Base-by-base conservation (phyloP, 1,284 basidiomycete species). In the Ceratobasidium sp. region DNA sequence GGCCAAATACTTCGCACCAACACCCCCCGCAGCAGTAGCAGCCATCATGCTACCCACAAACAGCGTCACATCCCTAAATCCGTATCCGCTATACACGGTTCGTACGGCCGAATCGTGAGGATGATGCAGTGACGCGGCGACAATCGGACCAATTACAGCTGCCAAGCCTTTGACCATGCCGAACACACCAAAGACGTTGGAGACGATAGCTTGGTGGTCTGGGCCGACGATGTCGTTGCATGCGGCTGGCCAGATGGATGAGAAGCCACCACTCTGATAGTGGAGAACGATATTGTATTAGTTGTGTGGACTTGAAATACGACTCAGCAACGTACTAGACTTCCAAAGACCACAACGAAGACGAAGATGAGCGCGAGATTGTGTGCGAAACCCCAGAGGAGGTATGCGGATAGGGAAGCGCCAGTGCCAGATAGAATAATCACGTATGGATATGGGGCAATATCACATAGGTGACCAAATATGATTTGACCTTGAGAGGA, bases 401-500 rank as follows among this genome's bases (percentile, higher is more conserved):
- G 68, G 57, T 77, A 77, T 2, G 78, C 78, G 28, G 74, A 66
- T 2, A 79, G 61, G 3, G 78, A 67, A 3, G 78, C 67, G 10
- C 74, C 78, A n/a, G 57, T 38, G 0, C 74, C 78, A 40, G 75
- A 77, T 9, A 40, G 38, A 56, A 77, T 54, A 10, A 79, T 75
- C n/a, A 77, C 78, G 38, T 61, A 73, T 26, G 59, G 17, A 28
- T 79, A 79, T 13, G 75, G 70, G 6, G 64, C 66, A 10, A 62
- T 50, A 46, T 81, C 79, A 54, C 79, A 80, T n/a, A 80, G 40
- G 12, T 68, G 67, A 20, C 80, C 80, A 26, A 77, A 78, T 44
- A 70, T 13, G 46, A 81, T 77, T 57, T 79, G 78, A 15, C 80
- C 79, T 78, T 23, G 2, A 28, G 20, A 44, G 3, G 64, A 38